Conservation (phyloP, 306 rosid genomes). For the Cucumis hystrix region DNA sequence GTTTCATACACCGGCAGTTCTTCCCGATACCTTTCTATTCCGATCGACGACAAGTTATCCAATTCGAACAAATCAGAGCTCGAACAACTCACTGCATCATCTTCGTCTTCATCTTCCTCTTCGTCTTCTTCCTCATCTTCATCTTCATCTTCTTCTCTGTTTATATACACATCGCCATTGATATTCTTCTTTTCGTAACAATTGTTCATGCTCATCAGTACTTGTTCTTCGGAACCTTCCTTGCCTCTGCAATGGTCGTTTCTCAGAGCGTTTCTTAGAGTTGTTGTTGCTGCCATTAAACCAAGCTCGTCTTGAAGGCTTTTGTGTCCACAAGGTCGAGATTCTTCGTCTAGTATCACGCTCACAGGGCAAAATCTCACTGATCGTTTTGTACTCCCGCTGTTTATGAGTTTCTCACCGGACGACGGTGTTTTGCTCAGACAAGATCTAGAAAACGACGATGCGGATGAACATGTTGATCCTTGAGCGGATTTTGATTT, state of each 20-base stretch:
- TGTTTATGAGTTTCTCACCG: constrained; percentile 26
- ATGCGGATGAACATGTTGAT: constrained; percentile 68
- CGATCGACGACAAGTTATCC: constrained; percentile 71
- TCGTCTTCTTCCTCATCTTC: not conserved
- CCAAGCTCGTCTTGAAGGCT: constrained; percentile 13
- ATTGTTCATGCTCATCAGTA: not conserved
- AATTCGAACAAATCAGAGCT: constrained; percentile 96
- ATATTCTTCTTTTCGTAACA: not conserved
- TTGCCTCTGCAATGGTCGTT: constrained; percentile 20
- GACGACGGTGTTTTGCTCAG: constrained; percentile 72
- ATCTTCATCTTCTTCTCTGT: not conserved
- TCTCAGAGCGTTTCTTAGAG: constrained; percentile 26
- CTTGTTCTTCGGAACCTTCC: not conserved
- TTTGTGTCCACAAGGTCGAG: constrained; percentile 75
- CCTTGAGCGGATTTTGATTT: constrained; percentile 21
- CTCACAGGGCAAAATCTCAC: constrained; percentile 84
- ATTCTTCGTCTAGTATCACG: constrained; percentile 75
- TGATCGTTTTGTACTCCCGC: constrained; percentile 36
- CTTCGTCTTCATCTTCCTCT: constrained; percentile 31
- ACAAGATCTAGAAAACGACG: constrained; percentile 89
- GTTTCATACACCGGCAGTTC: constrained; percentile 96
- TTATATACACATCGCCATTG: not conserved
- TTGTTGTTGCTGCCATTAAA: constrained; percentile 12
- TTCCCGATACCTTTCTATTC: constrained; percentile 77
- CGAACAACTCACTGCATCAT: constrained; percentile 61